These are phyloP conservation scores for Colletotrichum endophyticum DNA, from an alignment of 2,329 filamentous ascomycete species.

Conservation along the genomic window DNA sequence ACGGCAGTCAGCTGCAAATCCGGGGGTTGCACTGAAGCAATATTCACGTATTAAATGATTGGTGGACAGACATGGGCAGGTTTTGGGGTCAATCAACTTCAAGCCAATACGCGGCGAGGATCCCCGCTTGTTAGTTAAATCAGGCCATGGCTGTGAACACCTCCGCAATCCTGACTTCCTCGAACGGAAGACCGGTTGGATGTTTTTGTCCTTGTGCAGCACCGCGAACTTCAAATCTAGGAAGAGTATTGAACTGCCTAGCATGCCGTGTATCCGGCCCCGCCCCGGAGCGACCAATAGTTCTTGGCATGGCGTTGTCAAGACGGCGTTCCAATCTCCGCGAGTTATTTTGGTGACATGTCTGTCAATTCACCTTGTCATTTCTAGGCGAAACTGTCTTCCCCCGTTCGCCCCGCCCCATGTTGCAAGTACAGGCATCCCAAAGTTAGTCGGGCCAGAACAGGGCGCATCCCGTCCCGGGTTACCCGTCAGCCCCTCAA, in stretches of 20 bases:
- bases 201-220: not conserved
- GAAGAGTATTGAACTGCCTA: not conserved
- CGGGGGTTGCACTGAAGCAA: not conserved
- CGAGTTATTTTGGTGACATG: not conserved
- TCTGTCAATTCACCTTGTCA: not conserved
- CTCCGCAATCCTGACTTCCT: not conserved
- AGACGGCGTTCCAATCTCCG: not conserved
- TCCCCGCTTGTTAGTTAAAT: not conserved
- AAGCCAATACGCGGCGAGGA: not conserved
- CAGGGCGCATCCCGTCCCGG: not conserved
- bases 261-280: not conserved
- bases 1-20: not conserved
- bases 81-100: not conserved
- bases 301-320: not conserved
- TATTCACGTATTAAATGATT: constrained; percentile 11
- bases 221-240: rapidly evolving
- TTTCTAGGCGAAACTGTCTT: not conserved
- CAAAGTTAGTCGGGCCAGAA: not conserved
- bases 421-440: not conserved
- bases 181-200: not conserved
- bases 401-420: not conserved
- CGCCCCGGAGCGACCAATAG: not conserved
- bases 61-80: not conserved
- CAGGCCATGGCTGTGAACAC: not conserved
- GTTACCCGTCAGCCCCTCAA: not conserved